Percentiles rank a stretch among this genome's conserved stretches.
phyloP scores from a whole-genome alignment of 495 filamentous ascomycete genomes.

The Daldinia vernicosa region DNA sequence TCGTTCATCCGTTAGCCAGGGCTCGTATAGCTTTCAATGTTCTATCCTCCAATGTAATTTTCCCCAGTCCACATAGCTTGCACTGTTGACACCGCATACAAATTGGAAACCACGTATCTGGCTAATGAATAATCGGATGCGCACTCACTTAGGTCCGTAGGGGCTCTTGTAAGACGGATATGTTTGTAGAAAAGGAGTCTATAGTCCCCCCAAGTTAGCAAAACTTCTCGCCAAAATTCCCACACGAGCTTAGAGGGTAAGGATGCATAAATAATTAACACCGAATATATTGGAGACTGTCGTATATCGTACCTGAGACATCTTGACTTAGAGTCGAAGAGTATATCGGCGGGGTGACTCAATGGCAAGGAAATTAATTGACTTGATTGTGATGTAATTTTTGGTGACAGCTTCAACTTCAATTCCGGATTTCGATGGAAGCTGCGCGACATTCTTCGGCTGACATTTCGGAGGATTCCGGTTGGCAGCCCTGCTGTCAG shows the following conservation, averaged over 20 bases:
- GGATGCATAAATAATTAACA: background rate
- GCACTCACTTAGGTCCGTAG: constrained; percentile 62
- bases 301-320: constrained; percentile 51
- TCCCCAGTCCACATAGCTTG: background rate
- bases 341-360: constrained; percentile 5
- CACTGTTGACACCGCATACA: background rate
- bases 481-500: constrained; percentile 1
- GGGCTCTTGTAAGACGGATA: constrained; percentile 57
- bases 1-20: constrained; percentile 42
- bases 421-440: constrained; percentile 29
- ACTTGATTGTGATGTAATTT: constrained; percentile 17
- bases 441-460: constrained; percentile 43
- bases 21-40: background rate
- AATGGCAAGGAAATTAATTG: constrained; percentile 30
- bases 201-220: constrained; percentile 33
- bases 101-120: background rate
- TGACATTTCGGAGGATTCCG: constrained; percentile 36
- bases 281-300: background rate
- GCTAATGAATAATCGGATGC: background rate
- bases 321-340: constrained; percentile 42
- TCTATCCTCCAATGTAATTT: background rate
- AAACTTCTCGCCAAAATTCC: background rate
- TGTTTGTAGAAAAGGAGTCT: constrained; percentile 49
- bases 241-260: background rate
- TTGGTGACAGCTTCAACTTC: constrained; percentile 34